Evolutionary conservation across 305 asterid genomes (phyloP).

Genomic region (Solanum hybrid): DNA sequence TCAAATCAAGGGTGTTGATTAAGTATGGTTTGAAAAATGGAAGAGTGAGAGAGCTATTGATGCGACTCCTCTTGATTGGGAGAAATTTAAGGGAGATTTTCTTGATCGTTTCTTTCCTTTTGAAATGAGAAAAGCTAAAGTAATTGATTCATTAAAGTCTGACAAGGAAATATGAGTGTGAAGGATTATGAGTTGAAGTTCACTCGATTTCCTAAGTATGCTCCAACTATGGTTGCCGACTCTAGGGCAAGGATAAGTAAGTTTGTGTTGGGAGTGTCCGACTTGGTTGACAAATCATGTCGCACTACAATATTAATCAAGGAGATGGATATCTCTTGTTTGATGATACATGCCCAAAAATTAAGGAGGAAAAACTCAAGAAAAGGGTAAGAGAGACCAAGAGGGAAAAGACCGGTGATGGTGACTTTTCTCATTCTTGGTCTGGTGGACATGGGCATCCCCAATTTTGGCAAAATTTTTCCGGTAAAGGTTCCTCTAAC

Average conservation of each 20-base stretch:
- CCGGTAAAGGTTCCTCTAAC: background rate
- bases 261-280: background rate
- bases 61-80: background rate
- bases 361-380: background rate
- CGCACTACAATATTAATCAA: background rate
- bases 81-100: background rate
- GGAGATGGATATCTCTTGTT: background rate
- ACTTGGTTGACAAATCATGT: background rate
- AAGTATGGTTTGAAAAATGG: background rate
- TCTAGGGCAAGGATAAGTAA: background rate
- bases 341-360: background rate
- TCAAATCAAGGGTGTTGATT: background rate
- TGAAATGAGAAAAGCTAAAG: too few species aligned
- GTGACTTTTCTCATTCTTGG: too few species aligned
- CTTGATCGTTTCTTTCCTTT: background rate
- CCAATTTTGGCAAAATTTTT: background rate
- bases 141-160: too few species aligned
- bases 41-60: background rate
- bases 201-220: background rate
- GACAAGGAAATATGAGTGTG: too few species aligned
- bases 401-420: too few species aligned
- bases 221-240: background rate
- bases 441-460: background rate
- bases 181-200: too few species aligned
- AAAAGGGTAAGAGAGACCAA: too few species aligned